Percentiles rank a stretch among this genome's conserved stretches.
These are phyloP conservation scores for Coelastrella sp. DNA, from an alignment of 139 green algal species.

Conservation along the genomic window DNA sequence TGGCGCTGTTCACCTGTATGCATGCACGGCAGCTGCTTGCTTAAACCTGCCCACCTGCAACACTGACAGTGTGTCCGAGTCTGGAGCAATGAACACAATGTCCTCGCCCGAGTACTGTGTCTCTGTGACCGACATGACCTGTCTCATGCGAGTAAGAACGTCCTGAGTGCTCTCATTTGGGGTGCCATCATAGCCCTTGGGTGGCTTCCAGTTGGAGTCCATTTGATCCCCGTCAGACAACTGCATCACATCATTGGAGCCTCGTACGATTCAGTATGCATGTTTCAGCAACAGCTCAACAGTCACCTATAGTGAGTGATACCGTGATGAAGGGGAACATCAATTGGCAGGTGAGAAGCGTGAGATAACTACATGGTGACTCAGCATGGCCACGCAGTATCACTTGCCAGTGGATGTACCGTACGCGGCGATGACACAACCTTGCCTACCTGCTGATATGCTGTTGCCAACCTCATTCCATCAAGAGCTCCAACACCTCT, in stretches of 20 bases:
- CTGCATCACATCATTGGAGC: neutral
- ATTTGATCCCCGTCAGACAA: conserved; percentile 56
- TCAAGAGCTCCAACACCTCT: conserved; percentile 76
- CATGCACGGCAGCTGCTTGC: too few relatives aligned
- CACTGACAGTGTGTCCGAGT: conserved; percentile 77
- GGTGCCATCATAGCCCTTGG: conserved; percentile 74
- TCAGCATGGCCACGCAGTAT: too few relatives aligned
- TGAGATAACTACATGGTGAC: too few relatives aligned
- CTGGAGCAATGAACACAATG: conserved; percentile 74
- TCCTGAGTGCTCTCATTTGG: conserved; percentile 78
- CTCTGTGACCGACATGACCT: conserved; percentile 73
- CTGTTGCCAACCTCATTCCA: conserved; percentile 36
- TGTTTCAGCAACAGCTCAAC: too few relatives aligned
- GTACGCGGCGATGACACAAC: too few relatives aligned
- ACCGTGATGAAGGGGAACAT: too few relatives aligned
- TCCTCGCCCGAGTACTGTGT: conserved; percentile 59
- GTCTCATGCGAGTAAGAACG: conserved; percentile 77
- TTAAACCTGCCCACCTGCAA: conserved; percentile 62
- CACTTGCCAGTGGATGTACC: too few relatives aligned
- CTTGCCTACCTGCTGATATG: conserved; percentile 49
- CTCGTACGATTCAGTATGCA: neutral
- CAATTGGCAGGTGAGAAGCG: too few relatives aligned
- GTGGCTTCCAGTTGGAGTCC: conserved; percentile 47
- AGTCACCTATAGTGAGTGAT: neutral
- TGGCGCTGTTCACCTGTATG: too few relatives aligned